Evolutionary conservation across 2,329 filamentous ascomycete genomes (phyloP).

Genomic region (Fonsecaea monophora): DNA sequence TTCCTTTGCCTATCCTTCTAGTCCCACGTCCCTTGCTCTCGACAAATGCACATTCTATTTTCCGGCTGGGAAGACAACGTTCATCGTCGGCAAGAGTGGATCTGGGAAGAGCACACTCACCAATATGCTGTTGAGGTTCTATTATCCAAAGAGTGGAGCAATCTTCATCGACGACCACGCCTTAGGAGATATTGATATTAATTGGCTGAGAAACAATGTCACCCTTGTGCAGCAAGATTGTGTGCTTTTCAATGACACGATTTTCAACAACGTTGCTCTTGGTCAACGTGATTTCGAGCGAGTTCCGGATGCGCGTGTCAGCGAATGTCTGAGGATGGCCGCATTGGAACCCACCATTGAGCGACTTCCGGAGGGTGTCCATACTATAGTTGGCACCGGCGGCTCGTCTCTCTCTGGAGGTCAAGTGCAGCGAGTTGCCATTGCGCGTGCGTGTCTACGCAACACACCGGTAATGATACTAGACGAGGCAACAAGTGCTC

Average conservation of each 20-base stretch:
- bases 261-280: constrained; percentile 79
- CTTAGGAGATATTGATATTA: constrained; percentile 66
- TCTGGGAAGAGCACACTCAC: constrained; percentile 91
- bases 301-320: constrained; percentile 63
- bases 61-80: constrained; percentile 73
- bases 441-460: constrained; percentile 78
- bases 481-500: constrained; percentile 85
- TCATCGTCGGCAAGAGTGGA: constrained; percentile 83
- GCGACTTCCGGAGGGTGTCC: constrained; percentile 70
- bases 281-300: constrained; percentile 62
- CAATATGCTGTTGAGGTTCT: constrained; percentile 79
- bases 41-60: constrained; percentile 71
- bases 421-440: constrained; percentile 79
- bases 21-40: constrained; percentile 66
- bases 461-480: constrained; percentile 82
- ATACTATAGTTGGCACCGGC: constrained; percentile 74
- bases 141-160: constrained; percentile 68
- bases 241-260: constrained; percentile 79
- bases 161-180: constrained; percentile 72
- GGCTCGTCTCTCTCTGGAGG: constrained; percentile 80
- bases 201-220: constrained; percentile 79
- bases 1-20: constrained; percentile 81
- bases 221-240: constrained; percentile 84
- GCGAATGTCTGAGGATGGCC: constrained; percentile 69
- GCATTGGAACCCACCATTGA: constrained; percentile 72